These are phyloP conservation scores for Rhodotorula taiwanensis DNA, from an alignment of 768 basidiomycete species.

Conservation along the genomic window DNA sequence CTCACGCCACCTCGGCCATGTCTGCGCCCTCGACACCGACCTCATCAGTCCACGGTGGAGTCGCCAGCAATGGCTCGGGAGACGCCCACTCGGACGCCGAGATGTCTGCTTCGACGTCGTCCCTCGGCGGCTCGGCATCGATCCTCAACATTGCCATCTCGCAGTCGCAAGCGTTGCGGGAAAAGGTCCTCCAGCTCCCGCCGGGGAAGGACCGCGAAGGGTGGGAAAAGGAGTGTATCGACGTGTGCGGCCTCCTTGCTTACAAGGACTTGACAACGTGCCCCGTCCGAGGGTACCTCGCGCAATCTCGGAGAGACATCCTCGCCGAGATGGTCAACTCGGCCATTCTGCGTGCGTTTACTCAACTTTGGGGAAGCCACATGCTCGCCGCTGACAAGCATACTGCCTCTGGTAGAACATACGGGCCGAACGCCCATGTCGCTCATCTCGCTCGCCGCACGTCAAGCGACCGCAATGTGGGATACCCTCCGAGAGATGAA, in stretches of 20 bases:
- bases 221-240: constrained; percentile 64
- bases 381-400: no score
- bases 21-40: constrained; percentile 29
- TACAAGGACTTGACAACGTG: constrained; percentile 74
- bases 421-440: constrained; percentile 21
- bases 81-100: constrained; percentile 18
- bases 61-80: neutral
- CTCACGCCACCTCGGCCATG: constrained; percentile 47
- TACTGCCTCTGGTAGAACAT: constrained; percentile 3
- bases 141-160: constrained; percentile 42
- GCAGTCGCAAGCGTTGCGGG: constrained; percentile 58
- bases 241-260: constrained; percentile 72
- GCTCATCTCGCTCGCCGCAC: constrained; percentile 20
- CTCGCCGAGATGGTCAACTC: constrained; percentile 82
- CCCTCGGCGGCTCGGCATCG: constrained; percentile 9
- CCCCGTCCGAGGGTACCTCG: constrained; percentile 66
- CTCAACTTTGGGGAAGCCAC: no score
- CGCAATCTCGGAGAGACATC: constrained; percentile 66
- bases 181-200: constrained; percentile 55
- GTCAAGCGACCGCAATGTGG: constrained; percentile 21
- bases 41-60: constrained; percentile 8
- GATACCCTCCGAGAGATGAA: constrained; percentile 24
- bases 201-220: constrained; percentile 54
- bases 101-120: constrained; percentile 22
- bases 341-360: constrained; percentile 68